Conservation (phyloP, 202 grass and related monocot genomes). For the Sporobolus alterniflorus region DNA sequence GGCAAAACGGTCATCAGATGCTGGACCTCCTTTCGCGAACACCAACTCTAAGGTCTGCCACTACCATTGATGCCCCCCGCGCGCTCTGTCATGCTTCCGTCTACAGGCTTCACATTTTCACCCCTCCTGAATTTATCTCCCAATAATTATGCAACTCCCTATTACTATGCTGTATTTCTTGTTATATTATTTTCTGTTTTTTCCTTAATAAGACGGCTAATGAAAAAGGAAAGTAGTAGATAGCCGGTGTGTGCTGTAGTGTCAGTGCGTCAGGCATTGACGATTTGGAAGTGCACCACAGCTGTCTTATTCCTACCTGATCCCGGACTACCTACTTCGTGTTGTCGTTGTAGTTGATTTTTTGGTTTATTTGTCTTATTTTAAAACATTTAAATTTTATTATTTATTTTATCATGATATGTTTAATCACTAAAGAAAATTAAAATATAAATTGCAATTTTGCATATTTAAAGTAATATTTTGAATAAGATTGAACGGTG, state of each 20-base stretch:
- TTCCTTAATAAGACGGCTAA: background rate
- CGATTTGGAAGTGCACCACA: constrained; percentile 39
- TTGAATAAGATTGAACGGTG: too few relatives aligned
- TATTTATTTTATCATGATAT: too few relatives aligned
- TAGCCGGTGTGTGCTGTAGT: background rate
- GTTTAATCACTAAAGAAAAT: too few relatives aligned
- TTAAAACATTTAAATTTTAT: too few relatives aligned
- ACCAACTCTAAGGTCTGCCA: constrained; percentile 47
- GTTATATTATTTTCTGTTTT: background rate
- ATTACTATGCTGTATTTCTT: background rate
- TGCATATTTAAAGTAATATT: too few relatives aligned
- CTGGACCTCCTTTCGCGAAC: too few relatives aligned
- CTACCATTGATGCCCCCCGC: constrained; percentile 25
- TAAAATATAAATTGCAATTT: too few relatives aligned
- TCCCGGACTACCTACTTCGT: background rate
- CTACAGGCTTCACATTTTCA: background rate
- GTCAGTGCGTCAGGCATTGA: constrained; percentile 16
- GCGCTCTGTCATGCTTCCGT: background rate
- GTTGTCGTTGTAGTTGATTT: too few relatives aligned
- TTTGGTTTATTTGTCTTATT: too few relatives aligned
- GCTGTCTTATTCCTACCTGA: constrained; percentile 42
- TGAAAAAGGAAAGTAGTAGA: background rate
- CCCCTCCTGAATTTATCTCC: background rate
- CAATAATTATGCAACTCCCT: background rate
- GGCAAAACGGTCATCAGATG: constrained; percentile 31